These are phyloP conservation scores for Linum trigynum DNA, from an alignment of 345 rosid species.

Conservation along the genomic window DNA sequence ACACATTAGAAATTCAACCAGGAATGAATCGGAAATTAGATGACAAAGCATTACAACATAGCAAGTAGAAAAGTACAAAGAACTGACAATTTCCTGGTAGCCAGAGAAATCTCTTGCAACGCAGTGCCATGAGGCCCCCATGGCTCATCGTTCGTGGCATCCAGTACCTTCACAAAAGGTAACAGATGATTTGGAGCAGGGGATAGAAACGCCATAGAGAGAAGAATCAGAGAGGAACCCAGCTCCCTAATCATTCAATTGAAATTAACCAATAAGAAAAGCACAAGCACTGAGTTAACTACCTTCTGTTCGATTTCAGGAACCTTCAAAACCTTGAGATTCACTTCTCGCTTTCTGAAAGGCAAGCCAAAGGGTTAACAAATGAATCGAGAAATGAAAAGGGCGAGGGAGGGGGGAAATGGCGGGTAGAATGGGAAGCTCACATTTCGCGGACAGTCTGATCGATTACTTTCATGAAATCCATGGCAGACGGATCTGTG, in stretches of 20 bases:
- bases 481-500: conserved; percentile 39
- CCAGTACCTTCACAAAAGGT: conserved; percentile 50
- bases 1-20: conserved; percentile 11
- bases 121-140: conserved; percentile 99
- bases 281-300: neutral
- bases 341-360: conserved; percentile 89
- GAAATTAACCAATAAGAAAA: neutral
- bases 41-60: neutral
- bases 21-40: neutral
- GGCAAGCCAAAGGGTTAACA: neutral
- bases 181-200: neutral
- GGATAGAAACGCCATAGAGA: neutral
- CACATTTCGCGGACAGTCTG: conserved; percentile 98
- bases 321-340: conserved; percentile 91
- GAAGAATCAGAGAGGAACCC: neutral
- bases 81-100: conserved; percentile 80
- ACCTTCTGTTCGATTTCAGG: conserved; percentile 99
- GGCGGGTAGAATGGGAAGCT: conserved; percentile 12
- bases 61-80: conserved; percentile 1
- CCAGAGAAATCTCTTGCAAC: conserved; percentile 85
- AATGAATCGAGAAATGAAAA: neutral
- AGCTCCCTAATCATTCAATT: neutral
- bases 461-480: conserved; percentile 97
- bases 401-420: neutral
- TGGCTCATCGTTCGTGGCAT: conserved; percentile 95